Base-by-base conservation (phyloP, 352 stramenopile species). In the Phytophthora sp. region DNA sequence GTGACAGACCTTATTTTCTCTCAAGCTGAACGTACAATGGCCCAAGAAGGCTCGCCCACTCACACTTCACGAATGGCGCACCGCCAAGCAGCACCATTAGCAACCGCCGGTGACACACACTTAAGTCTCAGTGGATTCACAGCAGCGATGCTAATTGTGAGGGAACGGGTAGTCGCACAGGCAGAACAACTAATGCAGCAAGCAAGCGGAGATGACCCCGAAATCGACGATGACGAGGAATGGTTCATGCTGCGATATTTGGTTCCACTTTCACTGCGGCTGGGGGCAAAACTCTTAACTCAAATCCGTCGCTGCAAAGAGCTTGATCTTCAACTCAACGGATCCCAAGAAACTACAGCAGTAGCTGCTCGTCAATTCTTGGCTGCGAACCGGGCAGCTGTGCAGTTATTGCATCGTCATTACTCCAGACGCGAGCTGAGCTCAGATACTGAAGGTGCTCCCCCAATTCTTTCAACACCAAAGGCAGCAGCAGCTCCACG, bases 151-250 rank as follows among this genome's bases (percentile, higher is more conserved):
- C 44, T 82, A 26, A 79, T 88, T 48, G 76, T 88, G 7, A 66
- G 77, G 6, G 80, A 90, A 38, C 71, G 78, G 5, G 72, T 82
- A 15, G 76, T 84, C 20, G 68, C 76, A 11, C 52, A 78, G 43
- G 52, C 59, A n/a, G 80, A 87, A 37, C 73, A 83, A 17, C 63
- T 65, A 10, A 56, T 55, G 43, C 55, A 72, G 12, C 45, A 67
- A 48, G 42, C 45, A 8, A 46, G 61, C n/a, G 50, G 66, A 32
- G 59, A 66, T 1, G 49, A 63, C 18, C 30, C 57, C 5, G 74
- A 84, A 42, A 88, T 88, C 32, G 74, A 88, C 20, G 74, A 88
- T 54, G 80, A 84, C 54, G 77, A 87, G 31, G 80, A 84, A 54
- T 88, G 80, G 77, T 85, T 89, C 37, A 72, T 87, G 56, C 65